Percentiles rank a stretch among this genome's conserved stretches.
Conservation (phyloP, 306 rosid genomes). For the Acacia acuminata region DNA sequence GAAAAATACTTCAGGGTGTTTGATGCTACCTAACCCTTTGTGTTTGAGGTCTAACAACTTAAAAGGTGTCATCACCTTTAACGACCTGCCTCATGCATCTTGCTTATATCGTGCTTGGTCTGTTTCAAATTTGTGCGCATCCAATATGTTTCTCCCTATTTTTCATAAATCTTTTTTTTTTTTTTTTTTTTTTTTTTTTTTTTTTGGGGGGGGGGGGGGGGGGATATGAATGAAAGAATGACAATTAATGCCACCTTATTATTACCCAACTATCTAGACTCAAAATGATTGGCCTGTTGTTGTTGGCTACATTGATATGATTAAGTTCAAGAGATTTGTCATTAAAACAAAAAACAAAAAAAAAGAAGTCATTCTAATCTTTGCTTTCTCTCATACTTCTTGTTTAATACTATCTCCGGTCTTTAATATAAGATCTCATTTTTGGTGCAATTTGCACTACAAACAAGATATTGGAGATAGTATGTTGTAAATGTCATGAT, state of each 20-base stretch:
- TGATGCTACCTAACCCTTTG: not conserved
- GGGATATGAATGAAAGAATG: not conserved
- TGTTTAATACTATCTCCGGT: not conserved
- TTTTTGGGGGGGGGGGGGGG: not conserved
- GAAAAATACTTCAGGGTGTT: too few relatives aligned
- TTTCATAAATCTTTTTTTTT: not conserved
- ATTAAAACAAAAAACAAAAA: too few relatives aligned
- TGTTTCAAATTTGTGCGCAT: not conserved
- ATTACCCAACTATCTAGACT: not conserved
- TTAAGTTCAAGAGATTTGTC: not conserved
- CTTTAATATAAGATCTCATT: too few relatives aligned
- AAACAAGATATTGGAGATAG: too few relatives aligned
- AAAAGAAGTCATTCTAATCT: not conserved
- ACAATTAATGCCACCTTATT: not conserved
- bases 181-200: too few relatives aligned
- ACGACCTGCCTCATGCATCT: not conserved
- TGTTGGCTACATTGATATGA: not conserved
- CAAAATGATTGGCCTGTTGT: not conserved
- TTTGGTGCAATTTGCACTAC: too few relatives aligned
- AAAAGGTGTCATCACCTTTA: not conserved
- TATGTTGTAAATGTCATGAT: not conserved
- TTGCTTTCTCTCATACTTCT: constrained; percentile 5
- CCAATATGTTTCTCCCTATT: not conserved
- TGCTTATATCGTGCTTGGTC: not conserved
- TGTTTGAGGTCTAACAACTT: not conserved